A percentile compares a stretch with the other conserved stretches of the same genome.
phyloP scores from a whole-genome alignment of 192 early-diverging fungal genomes.

The Phycomyces blakesleeanus region DNA sequence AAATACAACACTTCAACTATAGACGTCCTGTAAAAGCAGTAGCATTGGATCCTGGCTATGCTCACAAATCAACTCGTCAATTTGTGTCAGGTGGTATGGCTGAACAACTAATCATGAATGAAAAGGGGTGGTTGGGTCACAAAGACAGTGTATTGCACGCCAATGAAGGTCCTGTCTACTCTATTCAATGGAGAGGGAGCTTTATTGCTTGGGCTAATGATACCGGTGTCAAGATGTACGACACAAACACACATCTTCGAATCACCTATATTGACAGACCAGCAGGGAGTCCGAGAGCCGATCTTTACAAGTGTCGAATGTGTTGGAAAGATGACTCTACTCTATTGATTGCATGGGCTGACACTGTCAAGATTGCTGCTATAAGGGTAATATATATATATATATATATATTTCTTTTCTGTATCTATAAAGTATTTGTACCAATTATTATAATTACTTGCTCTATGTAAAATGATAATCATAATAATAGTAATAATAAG shows the following conservation, averaged over 20 bases:
- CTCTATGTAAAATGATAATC: no score
- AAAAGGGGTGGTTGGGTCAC: slow-evolving; percentile 92
- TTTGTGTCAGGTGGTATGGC: slow-evolving; percentile 91
- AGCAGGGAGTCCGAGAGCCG: slow-evolving; percentile 66
- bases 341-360: slow-evolving; percentile 92
- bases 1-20: slow-evolving; percentile 70
- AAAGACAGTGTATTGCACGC: slow-evolving; percentile 77
- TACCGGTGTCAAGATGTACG: slow-evolving; percentile 83
- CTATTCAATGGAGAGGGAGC: slow-evolving; percentile 77
- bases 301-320: slow-evolving; percentile 82
- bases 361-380: slow-evolving; percentile 81
- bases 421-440: background rate
- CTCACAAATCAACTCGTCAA: slow-evolving; percentile 64
- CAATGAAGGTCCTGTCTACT: slow-evolving; percentile 86
- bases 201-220: slow-evolving; percentile 97
- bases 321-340: slow-evolving; percentile 79
- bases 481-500: no score
- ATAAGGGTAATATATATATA: slow-evolving; percentile 52
- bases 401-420: background rate
- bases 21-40: slow-evolving; percentile 86
- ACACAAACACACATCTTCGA: slow-evolving; percentile 59
- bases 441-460: no score
- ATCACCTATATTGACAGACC: slow-evolving; percentile 86
- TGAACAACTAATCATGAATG: slow-evolving; percentile 80
- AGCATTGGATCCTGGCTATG: slow-evolving; percentile 87